Percentiles rank a stretch among this genome's conserved stretches.
Conservation (phyloP, 225 moss, liverwort and hornwort species). For the Sphagnum contortum region DNA sequence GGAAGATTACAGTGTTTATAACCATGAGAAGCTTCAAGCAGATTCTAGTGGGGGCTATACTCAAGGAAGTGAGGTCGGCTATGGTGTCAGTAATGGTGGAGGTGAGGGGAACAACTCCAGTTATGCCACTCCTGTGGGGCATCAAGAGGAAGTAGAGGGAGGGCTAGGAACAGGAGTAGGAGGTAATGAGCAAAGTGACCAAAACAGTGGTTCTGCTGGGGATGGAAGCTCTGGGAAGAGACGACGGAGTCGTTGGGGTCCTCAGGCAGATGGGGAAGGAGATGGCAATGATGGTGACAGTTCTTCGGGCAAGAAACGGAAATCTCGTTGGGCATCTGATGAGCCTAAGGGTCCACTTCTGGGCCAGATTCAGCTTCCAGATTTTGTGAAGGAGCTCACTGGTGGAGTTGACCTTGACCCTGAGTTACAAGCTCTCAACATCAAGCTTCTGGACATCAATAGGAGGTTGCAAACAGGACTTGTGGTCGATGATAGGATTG, state of each 20-base stretch:
- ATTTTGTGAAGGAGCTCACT: conserved; percentile 92
- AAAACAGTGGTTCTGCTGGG: conserved; percentile 25
- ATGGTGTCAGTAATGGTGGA: conserved; percentile 14
- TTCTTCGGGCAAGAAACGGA: conserved; percentile 78
- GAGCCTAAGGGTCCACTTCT: conserved; percentile 72
- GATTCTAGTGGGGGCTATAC: conserved; percentile 27
- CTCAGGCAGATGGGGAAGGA: conserved; percentile 78
- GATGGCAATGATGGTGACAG: conserved; percentile 74
- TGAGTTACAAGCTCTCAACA: conserved; percentile 90
- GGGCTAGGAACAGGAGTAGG: conserved; percentile 18
- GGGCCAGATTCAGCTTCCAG: conserved; percentile 96
- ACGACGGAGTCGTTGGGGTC: conserved; percentile 93
- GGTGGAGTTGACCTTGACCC: conserved; percentile 97
- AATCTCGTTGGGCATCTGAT: conserved; percentile 93
- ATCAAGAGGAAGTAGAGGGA: conserved; percentile 13
- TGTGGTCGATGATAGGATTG: conserved; percentile 70
- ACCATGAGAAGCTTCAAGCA: conserved; percentile 23
- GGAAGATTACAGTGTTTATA: conserved; percentile 19
- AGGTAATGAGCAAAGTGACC: conserved; percentile 38
- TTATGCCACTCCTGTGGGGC: conserved; percentile 17
- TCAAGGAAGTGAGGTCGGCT: conserved; percentile 28
- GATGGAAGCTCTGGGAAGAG: conserved; percentile 81
- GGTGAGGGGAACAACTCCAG: conserved; percentile 16
- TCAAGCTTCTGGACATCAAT: conserved; percentile 92
- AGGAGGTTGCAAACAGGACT: conserved; percentile 94